These are phyloP conservation scores for Puccinia hordei DNA, from an alignment of 1,284 basidiomycete species.

Conservation along the genomic window DNA sequence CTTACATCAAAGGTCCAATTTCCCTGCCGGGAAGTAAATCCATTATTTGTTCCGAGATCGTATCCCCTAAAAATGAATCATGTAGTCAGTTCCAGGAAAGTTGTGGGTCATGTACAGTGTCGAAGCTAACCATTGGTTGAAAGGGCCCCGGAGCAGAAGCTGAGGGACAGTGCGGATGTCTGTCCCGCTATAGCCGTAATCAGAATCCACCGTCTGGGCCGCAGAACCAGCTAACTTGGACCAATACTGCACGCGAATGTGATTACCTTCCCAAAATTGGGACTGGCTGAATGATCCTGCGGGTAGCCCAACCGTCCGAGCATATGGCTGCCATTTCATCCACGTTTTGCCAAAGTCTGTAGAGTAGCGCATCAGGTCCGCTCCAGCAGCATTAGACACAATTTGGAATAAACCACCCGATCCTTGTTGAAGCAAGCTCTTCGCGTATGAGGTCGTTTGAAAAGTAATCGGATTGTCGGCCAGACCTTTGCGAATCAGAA, in stretches of 20 bases:
- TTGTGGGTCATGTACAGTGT: background rate
- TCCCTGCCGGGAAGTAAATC: constrained; percentile 66
- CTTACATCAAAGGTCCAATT: constrained; percentile 70
- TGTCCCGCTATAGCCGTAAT: constrained; percentile 65
- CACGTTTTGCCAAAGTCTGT: constrained; percentile 82
- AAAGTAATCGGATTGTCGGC: constrained; percentile 77
- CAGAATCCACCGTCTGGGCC: constrained; percentile 73
- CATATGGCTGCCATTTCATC: constrained; percentile 75
- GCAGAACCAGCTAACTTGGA: constrained; percentile 68
- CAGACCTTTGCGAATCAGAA: constrained; percentile 76
- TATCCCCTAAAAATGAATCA: constrained; percentile 64
- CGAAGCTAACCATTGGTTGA: constrained; percentile 71
- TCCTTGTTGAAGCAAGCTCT: constrained; percentile 65
- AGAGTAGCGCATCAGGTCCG: constrained; percentile 82
- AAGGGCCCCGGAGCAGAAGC: constrained; percentile 78
- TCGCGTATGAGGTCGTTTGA: constrained; percentile 75
- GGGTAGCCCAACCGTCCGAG: constrained; percentile 70
- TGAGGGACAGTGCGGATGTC: constrained; percentile 76
- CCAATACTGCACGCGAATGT: constrained; percentile 87
- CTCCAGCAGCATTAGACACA: constrained; percentile 77
- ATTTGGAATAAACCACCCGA: constrained; percentile 69
- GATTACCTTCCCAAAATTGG: constrained; percentile 76
- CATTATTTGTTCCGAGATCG: constrained; percentile 76
- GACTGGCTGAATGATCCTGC: constrained; percentile 64
- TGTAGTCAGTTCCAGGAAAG: background rate